These are phyloP conservation scores for Gymnopilus dilepis DNA, from an alignment of 768 basidiomycete species.

Conservation along the genomic window DNA sequence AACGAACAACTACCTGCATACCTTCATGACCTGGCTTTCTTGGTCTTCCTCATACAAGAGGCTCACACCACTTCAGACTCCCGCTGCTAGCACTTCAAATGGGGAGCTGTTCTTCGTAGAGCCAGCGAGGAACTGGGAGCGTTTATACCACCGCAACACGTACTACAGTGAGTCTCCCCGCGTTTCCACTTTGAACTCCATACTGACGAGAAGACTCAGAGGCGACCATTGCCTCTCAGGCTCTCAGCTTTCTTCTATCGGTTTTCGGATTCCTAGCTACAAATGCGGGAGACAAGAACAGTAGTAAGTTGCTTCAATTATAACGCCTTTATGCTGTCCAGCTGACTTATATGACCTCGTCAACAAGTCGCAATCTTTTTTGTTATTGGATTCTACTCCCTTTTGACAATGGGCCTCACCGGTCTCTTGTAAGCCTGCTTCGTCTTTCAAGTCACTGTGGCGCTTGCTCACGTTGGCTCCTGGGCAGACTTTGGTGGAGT, in stretches of 20 bases:
- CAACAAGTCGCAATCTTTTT: neutral
- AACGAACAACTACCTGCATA: too few species aligned
- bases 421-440: neutral
- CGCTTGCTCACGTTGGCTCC: neutral
- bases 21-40: neutral
- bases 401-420: neutral
- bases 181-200: neutral
- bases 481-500: neutral
- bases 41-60: neutral
- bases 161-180: neutral
- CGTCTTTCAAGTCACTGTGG: neutral
- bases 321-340: neutral
- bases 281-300: neutral
- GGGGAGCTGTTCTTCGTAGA: conserved; percentile 6
- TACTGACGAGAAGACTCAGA: neutral
- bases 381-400: neutral
- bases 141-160: neutral
- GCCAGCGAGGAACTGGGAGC: neutral
- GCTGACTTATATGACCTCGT: neutral
- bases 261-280: neutral
- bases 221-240: neutral
- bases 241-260: neutral
- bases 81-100: too few species aligned
- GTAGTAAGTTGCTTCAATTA: neutral
- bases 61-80: neutral